phyloP scores from a whole-genome alignment of 225 moss, liverwort and hornwort genomes.

The Thuidium tamariscinum region DNA sequence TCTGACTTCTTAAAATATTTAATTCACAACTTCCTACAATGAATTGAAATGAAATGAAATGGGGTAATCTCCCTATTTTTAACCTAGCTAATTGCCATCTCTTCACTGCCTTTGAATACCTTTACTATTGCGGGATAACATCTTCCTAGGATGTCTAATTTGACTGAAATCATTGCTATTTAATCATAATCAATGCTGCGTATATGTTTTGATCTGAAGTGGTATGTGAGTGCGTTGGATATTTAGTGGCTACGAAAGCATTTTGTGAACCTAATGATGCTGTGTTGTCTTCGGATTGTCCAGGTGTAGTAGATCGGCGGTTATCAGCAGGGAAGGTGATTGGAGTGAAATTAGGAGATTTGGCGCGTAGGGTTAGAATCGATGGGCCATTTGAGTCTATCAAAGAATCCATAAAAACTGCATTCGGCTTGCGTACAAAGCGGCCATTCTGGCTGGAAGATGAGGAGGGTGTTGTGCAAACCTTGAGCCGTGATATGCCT shows the following conservation, averaged over 20 bases:
- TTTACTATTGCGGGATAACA: neutral
- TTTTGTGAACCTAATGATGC: neutral
- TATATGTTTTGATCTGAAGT: neutral
- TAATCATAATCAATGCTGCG: neutral
- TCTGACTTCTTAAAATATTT: neutral
- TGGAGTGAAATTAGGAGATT: conserved; percentile 67
- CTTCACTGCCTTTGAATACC: neutral
- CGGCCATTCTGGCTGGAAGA: conserved; percentile 96
- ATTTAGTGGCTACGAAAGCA: neutral
- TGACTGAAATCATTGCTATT: neutral
- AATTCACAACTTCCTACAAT: neutral
- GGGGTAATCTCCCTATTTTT: neutral
- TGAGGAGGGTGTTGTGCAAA: conserved; percentile 89
- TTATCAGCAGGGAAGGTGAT: conserved; percentile 61
- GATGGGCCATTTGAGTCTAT: conserved; percentile 98
- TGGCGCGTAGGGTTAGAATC: conserved; percentile 59
- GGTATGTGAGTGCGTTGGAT: neutral
- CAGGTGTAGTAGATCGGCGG: conserved; percentile 30
- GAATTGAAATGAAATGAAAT: neutral
- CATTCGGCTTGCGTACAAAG: conserved; percentile 88
- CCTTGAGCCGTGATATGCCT: conserved; percentile 90
- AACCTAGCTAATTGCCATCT: neutral
- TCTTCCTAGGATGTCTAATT: neutral
- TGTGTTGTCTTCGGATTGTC: conserved; percentile 3
- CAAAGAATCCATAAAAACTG: conserved; percentile 88